A percentile compares a stretch with the other conserved stretches of the same genome.
Conservation (phyloP, 371 early-diverging fungal species). For the Mortierella sp. region DNA sequence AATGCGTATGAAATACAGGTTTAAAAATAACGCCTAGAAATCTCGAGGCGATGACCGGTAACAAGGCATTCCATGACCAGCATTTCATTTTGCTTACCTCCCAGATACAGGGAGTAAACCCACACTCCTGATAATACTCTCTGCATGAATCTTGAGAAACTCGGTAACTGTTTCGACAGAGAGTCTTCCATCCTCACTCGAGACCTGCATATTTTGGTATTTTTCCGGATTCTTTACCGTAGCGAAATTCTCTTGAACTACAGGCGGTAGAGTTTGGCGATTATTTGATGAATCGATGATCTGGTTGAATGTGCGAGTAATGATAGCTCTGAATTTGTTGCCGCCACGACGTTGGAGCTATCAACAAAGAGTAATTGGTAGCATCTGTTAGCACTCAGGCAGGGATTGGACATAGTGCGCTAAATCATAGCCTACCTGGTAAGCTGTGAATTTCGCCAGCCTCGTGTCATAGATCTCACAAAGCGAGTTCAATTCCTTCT, state of each 20-base stretch:
- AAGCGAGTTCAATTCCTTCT: conserved; percentile 78
- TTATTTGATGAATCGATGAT: conserved; percentile 67
- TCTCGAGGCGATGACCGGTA: too few relatives aligned
- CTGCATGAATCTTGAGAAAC: conserved; percentile 87
- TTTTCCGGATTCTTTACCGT: conserved; percentile 57
- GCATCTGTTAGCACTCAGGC: not conserved
- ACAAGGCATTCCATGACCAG: not conserved
- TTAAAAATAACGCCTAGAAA: too few relatives aligned
- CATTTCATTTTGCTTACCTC: conserved; percentile 59
- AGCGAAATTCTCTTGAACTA: conserved; percentile 50
- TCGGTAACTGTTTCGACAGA: conserved; percentile 70
- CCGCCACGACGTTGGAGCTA: conserved; percentile 73
- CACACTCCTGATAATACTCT: conserved; percentile 85
- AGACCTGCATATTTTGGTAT: conserved; percentile 50
- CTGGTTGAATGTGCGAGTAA: conserved; percentile 79
- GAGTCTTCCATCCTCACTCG: conserved; percentile 70
- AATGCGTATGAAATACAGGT: not conserved
- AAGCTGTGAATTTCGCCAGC: conserved; percentile 55
- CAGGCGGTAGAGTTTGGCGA: conserved; percentile 58
- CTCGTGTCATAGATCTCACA: conserved; percentile 72
- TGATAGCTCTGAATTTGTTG: conserved; percentile 70
- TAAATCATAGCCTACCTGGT: conserved; percentile 26
- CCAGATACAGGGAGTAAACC: conserved; percentile 82
- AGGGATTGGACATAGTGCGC: not conserved
- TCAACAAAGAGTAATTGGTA: not conserved